Percentiles rank a stretch among this genome's conserved stretches.
Evolutionary conservation across 371 early-diverging fungal genomes (phyloP).

Genomic region (Actinomortierella ambigua): DNA sequence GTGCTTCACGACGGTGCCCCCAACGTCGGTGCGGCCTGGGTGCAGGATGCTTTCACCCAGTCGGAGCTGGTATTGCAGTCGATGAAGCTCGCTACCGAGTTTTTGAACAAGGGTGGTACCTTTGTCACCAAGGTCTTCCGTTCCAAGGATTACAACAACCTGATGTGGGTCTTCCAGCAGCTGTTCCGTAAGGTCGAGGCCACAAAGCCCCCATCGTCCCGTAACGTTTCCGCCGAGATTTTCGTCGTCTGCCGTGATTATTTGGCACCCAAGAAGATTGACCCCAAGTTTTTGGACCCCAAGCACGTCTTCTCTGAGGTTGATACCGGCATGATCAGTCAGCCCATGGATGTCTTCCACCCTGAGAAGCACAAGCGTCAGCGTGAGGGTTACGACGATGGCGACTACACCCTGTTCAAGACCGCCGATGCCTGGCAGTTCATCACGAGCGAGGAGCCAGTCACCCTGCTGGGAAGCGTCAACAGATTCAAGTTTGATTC

Average conservation of each 20-base stretch:
- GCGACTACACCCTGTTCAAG: conserved; percentile 86
- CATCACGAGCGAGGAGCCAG: conserved; percentile 77
- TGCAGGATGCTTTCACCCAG: conserved; percentile 98
- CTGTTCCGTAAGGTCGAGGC: conserved; percentile 98
- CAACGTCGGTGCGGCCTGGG: conserved; percentile 98
- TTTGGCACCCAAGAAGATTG: conserved; percentile 95
- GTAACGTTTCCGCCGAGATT: conserved; percentile 99
- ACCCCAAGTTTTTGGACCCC: conserved; percentile 94
- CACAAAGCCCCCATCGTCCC: conserved; percentile 99
- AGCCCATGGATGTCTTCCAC: conserved; percentile 71
- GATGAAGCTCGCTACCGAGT: conserved; percentile 95
- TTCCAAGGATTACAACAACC: conserved; percentile 99
- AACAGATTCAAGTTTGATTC: conserved; percentile 78
- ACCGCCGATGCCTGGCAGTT: conserved; percentile 77
- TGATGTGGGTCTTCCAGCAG: conserved; percentile 98
- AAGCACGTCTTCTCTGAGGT: conserved; percentile 94
- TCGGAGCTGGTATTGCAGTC: conserved; percentile 97
- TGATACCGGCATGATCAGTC: conserved; percentile 55
- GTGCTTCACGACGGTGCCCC: conserved; percentile 99
- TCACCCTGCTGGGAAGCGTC: conserved; percentile 73
- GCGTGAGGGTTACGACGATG: conserved; percentile 97
- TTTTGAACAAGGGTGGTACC: conserved; percentile 90
- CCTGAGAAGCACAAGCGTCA: conserved; percentile 88
- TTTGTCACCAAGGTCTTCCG: conserved; percentile 99
- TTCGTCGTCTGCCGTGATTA: conserved; percentile 98